Base-by-base conservation (phyloP, 192 early-diverging fungal genomes). In the Dissophora ornata region DNA sequence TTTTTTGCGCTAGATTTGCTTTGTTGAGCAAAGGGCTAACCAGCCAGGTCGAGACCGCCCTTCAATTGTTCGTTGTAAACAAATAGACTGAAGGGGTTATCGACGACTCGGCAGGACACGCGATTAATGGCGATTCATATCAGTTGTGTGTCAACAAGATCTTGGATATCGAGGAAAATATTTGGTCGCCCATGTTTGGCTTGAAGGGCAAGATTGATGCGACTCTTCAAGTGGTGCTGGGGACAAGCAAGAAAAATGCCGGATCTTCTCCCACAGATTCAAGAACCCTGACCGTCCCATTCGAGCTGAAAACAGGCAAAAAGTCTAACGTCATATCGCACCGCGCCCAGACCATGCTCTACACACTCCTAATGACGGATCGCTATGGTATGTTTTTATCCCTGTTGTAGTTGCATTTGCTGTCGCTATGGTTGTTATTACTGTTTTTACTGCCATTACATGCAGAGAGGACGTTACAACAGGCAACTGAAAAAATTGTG, bases 201-300 rank as follows among this genome's bases (percentile, higher is more conserved):
- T 80, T 98, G 18, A 97, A 97, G 56, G 97, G 97, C 24, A 96
- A 93, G 65, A 86, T 98, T 25, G 96, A 98, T 67, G 88, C 91
- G 25, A 90, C 91, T 1, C 42, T 93, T 3, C 67, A 87, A 57
- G 75, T 80, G 0, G 32, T 49, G 3, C 24, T 87, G 55, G 32
- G 15, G 36, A 81, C 19, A 46, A 64, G 44, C 44, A 57, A 49
- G 9, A 56, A 46, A 5, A 49, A 24, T n/a, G 28, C 12, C 33
- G 29, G 1, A 19, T 1, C 18, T 45, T 26, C 19, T 5, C 18
- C 3, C 7, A 24, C 16, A 0, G 16, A 28, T 19, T 26, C 8
- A 11, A 60, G 12, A n/a, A 77, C 50, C n/a, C 58, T 89, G 29
- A 85, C 89, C 9, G 83, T 90, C 41, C 97, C 97, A 1, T 84